phyloP scores from a whole-genome alignment of 306 rosid genomes.

The Fragaria nilgerrensis region DNA sequence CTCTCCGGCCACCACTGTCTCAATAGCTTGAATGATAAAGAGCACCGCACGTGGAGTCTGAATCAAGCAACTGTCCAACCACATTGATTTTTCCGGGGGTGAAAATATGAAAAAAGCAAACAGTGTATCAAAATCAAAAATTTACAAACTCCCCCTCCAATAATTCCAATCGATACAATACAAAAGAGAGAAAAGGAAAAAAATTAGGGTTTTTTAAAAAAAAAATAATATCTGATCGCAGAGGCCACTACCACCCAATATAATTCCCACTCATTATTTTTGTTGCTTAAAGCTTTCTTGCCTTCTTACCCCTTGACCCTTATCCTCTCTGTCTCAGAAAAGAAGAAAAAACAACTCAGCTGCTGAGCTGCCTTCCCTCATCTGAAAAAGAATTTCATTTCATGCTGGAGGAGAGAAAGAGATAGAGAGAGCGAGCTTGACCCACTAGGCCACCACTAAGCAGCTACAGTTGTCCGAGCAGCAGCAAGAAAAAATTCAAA shows the following conservation, averaged over 20 bases:
- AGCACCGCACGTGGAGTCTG: constrained; percentile 85
- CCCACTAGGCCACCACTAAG: constrained; percentile 81
- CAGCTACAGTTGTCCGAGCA: constrained; percentile 41
- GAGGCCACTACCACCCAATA: constrained; percentile 24
- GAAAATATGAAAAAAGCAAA: background rate
- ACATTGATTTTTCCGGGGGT: constrained; percentile 14
- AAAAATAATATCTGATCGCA: background rate
- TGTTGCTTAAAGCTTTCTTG: constrained; percentile 82
- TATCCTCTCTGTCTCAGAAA: constrained; percentile 30
- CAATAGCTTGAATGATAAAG: constrained; percentile 67
- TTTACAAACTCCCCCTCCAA: constrained; percentile 17
- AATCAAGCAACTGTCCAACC: constrained; percentile 77
- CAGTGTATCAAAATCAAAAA: background rate
- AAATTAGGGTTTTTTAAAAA: background rate
- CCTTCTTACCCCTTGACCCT: constrained; percentile 50
- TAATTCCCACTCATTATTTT: constrained; percentile 82
- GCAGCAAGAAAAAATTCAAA: constrained; percentile 18
- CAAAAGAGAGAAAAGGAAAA: background rate
- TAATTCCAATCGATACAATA: background rate
- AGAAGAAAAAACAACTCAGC: constrained; percentile 48
- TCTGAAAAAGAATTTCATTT: constrained; percentile 56
- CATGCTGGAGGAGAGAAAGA: constrained; percentile 49
- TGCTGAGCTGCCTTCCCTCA: constrained; percentile 51
- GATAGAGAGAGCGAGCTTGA: constrained; percentile 36
- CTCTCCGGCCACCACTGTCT: constrained; percentile 58